A percentile compares a stretch with the other conserved stretches of the same genome.
phyloP scores from a whole-genome alignment of 169 alveolate genomes.

The Amoebophrya sp. region DNA sequence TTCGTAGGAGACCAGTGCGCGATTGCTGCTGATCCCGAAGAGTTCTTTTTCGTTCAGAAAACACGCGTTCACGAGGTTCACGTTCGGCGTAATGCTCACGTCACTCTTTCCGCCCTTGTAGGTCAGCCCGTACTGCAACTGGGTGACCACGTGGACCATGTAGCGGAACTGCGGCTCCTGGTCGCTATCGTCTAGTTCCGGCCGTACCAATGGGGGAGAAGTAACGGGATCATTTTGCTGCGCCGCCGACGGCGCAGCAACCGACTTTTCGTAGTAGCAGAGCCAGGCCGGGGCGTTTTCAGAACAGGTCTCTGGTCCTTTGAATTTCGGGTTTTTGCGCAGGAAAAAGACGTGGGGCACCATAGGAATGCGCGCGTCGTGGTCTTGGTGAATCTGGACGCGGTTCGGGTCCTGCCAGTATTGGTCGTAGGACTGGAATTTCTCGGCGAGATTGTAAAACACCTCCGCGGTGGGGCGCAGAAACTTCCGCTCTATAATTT shows the following conservation, averaged over 20 bases:
- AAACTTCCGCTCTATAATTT: too few species aligned
- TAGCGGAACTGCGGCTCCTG: background rate
- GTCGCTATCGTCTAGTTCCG: too few species aligned
- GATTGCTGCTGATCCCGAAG: background rate
- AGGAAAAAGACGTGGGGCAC: background rate
- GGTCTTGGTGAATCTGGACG: background rate
- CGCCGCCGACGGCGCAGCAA: too few species aligned
- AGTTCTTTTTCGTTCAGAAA: background rate
- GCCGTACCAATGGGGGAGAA: too few species aligned
- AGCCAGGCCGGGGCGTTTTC: background rate
- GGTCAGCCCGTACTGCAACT: background rate
- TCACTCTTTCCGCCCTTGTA: background rate
- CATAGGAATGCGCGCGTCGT: background rate
- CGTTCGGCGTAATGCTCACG: background rate
- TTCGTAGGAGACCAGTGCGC: background rate
- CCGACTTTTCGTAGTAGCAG: background rate
- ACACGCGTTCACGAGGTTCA: background rate
- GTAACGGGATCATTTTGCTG: too few species aligned
- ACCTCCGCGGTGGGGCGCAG: background rate
- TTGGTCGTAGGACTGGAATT: background rate
- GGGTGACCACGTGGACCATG: background rate
- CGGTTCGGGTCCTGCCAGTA: background rate
- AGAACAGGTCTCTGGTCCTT: background rate
- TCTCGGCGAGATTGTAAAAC: background rate
- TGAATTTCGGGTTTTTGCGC: background rate